Percentiles rank a stretch among this genome's conserved stretches.
Evolutionary conservation across 2,329 filamentous ascomycete species (phyloP).

Genomic region (Piedraia hortae): DNA sequence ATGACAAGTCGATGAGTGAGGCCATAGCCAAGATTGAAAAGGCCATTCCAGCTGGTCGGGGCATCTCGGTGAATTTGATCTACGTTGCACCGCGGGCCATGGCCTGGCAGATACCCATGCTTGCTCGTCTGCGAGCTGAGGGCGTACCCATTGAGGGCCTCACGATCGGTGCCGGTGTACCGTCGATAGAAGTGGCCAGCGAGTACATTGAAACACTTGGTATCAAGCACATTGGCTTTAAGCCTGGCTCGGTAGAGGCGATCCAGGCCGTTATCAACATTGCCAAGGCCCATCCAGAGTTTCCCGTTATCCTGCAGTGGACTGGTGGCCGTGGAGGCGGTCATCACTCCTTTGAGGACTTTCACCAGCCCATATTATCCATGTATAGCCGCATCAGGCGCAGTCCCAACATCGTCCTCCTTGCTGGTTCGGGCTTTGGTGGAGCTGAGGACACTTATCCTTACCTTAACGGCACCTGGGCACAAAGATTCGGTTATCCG

Average conservation of each 20-base stretch:
- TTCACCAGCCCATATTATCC: slow-evolving; percentile 70
- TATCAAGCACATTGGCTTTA: slow-evolving; percentile 81
- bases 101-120: slow-evolving; percentile 72
- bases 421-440: slow-evolving; percentile 80
- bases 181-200: slow-evolving; percentile 74
- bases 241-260: slow-evolving; percentile 67
- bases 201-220: slow-evolving; percentile 85
- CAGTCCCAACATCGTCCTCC: slow-evolving; percentile 61
- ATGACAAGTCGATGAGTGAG: slow-evolving; percentile 53
- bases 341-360: slow-evolving; percentile 86
- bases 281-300: slow-evolving; percentile 73
- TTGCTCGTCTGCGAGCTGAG: slow-evolving; percentile 52
- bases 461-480: slow-evolving; percentile 73
- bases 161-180: slow-evolving; percentile 78
- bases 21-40: slow-evolving; percentile 66
- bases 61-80: slow-evolving; percentile 73
- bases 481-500: slow-evolving; percentile 61
- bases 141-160: slow-evolving; percentile 78
- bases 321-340: slow-evolving; percentile 82
- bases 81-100: slow-evolving; percentile 76
- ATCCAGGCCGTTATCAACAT: slow-evolving; percentile 83
- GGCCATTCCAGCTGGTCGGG: slow-evolving; percentile 55
- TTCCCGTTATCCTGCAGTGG: slow-evolving; percentile 87
- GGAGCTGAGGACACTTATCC: slow-evolving; percentile 75
- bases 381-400: slow-evolving; percentile 78